phyloP scores from a whole-genome alignment of 257 asterid species.

The Anisodus acutangulus region DNA sequence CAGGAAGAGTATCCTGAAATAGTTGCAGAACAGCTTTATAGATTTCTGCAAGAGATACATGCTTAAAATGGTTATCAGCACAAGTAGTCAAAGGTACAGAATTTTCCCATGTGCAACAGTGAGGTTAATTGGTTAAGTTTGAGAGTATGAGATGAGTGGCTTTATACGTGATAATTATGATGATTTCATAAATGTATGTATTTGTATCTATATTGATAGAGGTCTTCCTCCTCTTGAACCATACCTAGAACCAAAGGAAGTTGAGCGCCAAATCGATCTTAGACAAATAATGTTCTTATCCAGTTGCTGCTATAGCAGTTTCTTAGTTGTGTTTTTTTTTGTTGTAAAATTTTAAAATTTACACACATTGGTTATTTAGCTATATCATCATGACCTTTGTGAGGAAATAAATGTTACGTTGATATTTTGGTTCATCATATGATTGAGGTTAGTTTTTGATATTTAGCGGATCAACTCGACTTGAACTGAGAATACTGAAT shows the following conservation, averaged over 20 bases:
- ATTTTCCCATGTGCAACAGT: neutral
- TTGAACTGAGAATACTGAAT: constrained; percentile 15
- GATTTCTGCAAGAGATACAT: constrained; percentile 61
- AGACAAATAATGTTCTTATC: constrained; percentile 2
- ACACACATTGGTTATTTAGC: neutral
- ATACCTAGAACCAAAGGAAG: neutral
- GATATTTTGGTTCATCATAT: constrained; percentile 14
- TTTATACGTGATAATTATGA: constrained; percentile 9
- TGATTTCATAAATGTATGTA: neutral
- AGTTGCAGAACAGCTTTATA: constrained; percentile 74
- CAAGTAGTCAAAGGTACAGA: constrained; percentile 40
- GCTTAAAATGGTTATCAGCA: constrained; percentile 29
- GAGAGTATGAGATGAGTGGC: neutral
- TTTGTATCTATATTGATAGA: neutral
- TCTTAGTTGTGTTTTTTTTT: neutral
- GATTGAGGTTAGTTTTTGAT: neutral
- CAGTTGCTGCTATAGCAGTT: neutral
- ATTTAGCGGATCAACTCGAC: neutral
- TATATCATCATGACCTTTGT: neutral
- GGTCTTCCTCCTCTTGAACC: neutral
- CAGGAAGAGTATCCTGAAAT: constrained; percentile 88
- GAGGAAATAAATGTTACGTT: neutral
- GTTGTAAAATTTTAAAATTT: no score
- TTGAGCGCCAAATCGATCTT: neutral
- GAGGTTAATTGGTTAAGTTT: constrained; percentile 3